Conservation (phyloP, 768 basidiomycete species). For the button mushroom (Agaricus bisporus) region DNA sequence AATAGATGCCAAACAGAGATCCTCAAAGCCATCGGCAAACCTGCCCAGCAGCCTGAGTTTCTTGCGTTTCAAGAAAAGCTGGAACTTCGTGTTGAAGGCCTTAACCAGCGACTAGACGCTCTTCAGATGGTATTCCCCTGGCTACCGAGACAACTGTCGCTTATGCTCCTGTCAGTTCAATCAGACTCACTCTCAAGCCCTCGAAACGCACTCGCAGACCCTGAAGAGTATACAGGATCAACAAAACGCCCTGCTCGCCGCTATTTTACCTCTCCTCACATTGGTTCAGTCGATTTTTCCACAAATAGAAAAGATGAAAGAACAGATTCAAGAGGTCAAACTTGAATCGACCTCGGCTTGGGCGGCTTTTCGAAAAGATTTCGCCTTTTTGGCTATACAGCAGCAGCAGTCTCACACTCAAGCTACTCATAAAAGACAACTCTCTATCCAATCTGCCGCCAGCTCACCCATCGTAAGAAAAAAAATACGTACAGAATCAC, state of each 20-base stretch:
- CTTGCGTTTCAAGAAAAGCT: constrained; percentile 36
- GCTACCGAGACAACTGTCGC: constrained; percentile 3
- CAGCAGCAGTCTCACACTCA: neutral
- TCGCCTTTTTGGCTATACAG: neutral
- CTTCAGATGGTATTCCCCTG: constrained; percentile 38
- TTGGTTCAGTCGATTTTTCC: constrained; percentile 52
- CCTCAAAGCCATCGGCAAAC: constrained; percentile 50
- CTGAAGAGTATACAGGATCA: constrained; percentile 60
- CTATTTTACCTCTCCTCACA: constrained; percentile 55
- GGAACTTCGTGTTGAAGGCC: constrained; percentile 33
- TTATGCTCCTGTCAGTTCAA: constrained; percentile 28
- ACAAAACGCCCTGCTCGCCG: constrained; percentile 47
- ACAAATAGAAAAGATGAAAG: constrained; percentile 37
- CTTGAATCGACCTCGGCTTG: neutral
- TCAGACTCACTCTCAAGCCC: constrained; percentile 36
- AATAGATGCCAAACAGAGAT: constrained; percentile 59
- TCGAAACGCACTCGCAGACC: constrained; percentile 50
- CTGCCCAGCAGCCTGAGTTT: constrained; percentile 40
- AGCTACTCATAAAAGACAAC: neutral
- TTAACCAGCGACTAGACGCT: constrained; percentile 52
- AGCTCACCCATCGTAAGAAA: neutral
- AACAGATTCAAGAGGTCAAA: constrained; percentile 1
- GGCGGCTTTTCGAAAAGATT: neutral
- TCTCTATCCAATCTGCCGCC: neutral
- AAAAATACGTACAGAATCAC: neutral